Evolutionary conservation across 345 rosid species (phyloP).

Genomic region (Eucalyptus virginea): DNA sequence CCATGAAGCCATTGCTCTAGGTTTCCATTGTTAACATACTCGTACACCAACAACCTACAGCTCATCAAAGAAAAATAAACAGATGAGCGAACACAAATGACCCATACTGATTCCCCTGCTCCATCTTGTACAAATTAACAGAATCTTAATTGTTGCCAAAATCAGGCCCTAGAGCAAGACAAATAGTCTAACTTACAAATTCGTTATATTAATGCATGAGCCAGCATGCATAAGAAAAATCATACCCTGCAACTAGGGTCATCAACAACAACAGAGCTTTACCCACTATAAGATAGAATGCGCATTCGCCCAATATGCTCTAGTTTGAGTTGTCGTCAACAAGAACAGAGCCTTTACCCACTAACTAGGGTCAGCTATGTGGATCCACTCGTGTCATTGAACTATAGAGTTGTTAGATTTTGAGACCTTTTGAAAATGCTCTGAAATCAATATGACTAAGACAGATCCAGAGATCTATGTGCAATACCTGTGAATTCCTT

Average conservation of each 20-base stretch:
- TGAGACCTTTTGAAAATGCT: background rate
- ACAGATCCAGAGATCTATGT: background rate
- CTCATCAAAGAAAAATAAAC: background rate
- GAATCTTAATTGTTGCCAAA: background rate
- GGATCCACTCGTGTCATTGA: background rate
- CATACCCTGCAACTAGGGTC: background rate
- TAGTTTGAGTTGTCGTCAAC: background rate
- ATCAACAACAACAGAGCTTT: background rate
- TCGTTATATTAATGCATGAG: background rate
- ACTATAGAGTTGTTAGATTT: background rate
- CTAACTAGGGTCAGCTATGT: background rate
- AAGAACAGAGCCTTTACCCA: background rate
- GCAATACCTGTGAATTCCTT: slow-evolving; percentile 87
- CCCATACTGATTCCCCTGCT: background rate
- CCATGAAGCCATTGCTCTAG: slow-evolving; percentile 97
- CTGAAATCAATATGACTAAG: background rate
- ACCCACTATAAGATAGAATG: background rate
- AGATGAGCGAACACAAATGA: background rate
- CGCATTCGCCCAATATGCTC: background rate
- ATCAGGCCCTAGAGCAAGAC: background rate
- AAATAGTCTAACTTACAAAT: background rate
- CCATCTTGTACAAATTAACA: background rate
- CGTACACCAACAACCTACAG: slow-evolving; percentile 71
- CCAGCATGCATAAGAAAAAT: background rate
- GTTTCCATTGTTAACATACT: slow-evolving; percentile 89